Conservation (phyloP, 2,329 filamentous ascomycete species). For the Phyllosticta ampelicida region DNA sequence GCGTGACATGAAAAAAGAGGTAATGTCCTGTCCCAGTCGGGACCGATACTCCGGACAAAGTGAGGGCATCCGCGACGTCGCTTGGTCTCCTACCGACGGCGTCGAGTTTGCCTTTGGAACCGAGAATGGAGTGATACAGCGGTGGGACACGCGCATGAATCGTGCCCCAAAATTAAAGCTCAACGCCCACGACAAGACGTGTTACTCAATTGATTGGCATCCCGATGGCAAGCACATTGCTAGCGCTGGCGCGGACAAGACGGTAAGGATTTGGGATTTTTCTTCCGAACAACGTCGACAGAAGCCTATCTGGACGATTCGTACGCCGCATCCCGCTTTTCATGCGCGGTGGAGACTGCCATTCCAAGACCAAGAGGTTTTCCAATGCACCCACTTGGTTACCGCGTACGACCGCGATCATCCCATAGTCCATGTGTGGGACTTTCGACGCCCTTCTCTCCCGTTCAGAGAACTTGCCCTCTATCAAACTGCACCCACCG, state of each 20-base stretch:
- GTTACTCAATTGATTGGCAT: constrained; percentile 56
- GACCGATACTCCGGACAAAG: constrained; percentile 46
- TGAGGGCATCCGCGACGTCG: constrained; percentile 51
- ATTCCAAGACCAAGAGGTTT: constrained; percentile 41
- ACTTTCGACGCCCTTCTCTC: constrained; percentile 50
- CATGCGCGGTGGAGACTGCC: constrained; percentile 54
- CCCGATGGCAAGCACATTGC: constrained; percentile 54
- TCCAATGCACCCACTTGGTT: constrained; percentile 51
- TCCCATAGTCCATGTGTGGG: constrained; percentile 52
- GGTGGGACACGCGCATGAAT: constrained; percentile 52
- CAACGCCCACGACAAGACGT: constrained; percentile 49
- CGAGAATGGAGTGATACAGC: constrained; percentile 52
- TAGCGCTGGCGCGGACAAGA: constrained; percentile 51
- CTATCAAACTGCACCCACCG: constrained; percentile 44
- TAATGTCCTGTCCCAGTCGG: constrained; percentile 44
- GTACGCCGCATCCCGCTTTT: constrained; percentile 50
- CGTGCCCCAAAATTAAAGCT: constrained; percentile 49
- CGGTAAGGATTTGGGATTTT: constrained; percentile 55
- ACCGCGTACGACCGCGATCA: constrained; percentile 53
- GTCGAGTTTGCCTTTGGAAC: constrained; percentile 54
- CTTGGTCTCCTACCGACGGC: constrained; percentile 54
- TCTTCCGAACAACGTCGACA: constrained; percentile 45
- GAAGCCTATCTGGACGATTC: constrained; percentile 48
- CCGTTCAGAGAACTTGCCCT: constrained; percentile 51
- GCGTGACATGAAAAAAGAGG: constrained; percentile 41